Evolutionary conservation across 2,329 filamentous ascomycete species (phyloP).

Genomic region (Torrubiella hemipterigena): DNA sequence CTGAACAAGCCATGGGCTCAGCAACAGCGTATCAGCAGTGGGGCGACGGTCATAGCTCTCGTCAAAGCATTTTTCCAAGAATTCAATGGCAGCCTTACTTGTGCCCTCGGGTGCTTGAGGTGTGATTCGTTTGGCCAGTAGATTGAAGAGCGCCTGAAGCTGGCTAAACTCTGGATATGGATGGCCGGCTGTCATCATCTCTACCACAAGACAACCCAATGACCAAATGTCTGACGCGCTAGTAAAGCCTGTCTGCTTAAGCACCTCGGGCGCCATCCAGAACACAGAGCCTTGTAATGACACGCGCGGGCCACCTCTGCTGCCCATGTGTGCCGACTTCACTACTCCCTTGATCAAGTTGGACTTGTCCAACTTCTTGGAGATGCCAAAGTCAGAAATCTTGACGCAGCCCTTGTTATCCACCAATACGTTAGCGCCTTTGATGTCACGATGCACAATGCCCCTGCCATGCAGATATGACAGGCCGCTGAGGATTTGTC

Average conservation of each 20-base stretch:
- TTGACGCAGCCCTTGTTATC: constrained; percentile 99
- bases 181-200: constrained; percentile 97
- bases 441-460: constrained; percentile 98
- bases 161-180: constrained; percentile 97
- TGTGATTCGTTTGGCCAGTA: constrained; percentile 75
- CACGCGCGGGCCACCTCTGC: no score
- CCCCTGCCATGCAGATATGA: constrained; percentile 89
- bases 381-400: constrained; percentile 98
- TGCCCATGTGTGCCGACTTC: constrained; percentile 56
- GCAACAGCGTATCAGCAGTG: constrained; percentile 80
- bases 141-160: constrained; percentile 97
- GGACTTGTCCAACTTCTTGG: constrained; percentile 89
- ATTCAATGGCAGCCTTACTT: constrained; percentile 71
- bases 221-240: constrained; percentile 99
- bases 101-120: constrained; percentile 82
- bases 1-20: constrained; percentile 65
- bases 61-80: constrained; percentile 85
- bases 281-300: constrained; percentile 96
- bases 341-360: constrained; percentile 63
- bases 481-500: constrained; percentile 85
- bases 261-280: constrained; percentile 99
- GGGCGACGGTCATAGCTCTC: constrained; percentile 88
- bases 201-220: constrained; percentile 87
- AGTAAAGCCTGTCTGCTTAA: constrained; percentile 94
- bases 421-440: constrained; percentile 95